These are phyloP conservation scores for Huntiella omanensis DNA, from an alignment of 2,329 filamentous ascomycete species.

Conservation along the genomic window DNA sequence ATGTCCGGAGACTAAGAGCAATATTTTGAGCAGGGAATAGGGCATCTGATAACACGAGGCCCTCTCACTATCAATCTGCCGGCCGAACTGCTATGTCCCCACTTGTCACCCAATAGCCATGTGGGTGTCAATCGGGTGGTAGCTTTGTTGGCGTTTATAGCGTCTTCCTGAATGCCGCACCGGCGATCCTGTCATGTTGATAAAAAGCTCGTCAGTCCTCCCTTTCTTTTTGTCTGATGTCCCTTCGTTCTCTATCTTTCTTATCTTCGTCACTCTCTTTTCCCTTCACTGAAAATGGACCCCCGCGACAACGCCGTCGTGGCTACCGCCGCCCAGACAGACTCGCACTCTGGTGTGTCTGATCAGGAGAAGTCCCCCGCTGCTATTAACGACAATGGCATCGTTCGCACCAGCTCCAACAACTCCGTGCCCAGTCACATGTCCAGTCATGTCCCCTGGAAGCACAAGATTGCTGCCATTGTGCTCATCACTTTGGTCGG, in stretches of 20 bases:
- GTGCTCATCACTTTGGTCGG: conserved; percentile 34
- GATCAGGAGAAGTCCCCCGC: not conserved
- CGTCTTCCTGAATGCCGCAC: not conserved
- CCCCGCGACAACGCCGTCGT: not conserved
- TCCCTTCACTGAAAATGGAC: not conserved
- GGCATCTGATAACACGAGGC: too few species aligned
- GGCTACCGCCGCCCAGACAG: not conserved
- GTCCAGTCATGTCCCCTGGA: conserved; percentile 14
- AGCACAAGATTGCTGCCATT: conserved; percentile 22
- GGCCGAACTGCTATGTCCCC: too few species aligned
- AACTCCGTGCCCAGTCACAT: not conserved
- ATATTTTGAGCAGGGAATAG: too few species aligned
- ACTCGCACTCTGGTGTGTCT: not conserved
- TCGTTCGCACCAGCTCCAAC: not conserved
- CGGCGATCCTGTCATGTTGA: not conserved
- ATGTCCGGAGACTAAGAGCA: too few species aligned
- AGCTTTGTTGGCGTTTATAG: not conserved
- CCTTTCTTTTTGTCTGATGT: not conserved
- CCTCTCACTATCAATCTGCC: too few species aligned
- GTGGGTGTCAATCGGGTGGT: not conserved
- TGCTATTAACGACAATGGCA: not conserved
- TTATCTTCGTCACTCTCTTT: not conserved
- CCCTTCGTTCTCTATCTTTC: not conserved
- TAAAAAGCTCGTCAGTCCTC: not conserved
- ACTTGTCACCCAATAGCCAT: not conserved